phyloP scores from a whole-genome alignment of 352 stramenopile genomes.

The Phytophthora cryptogea region DNA sequence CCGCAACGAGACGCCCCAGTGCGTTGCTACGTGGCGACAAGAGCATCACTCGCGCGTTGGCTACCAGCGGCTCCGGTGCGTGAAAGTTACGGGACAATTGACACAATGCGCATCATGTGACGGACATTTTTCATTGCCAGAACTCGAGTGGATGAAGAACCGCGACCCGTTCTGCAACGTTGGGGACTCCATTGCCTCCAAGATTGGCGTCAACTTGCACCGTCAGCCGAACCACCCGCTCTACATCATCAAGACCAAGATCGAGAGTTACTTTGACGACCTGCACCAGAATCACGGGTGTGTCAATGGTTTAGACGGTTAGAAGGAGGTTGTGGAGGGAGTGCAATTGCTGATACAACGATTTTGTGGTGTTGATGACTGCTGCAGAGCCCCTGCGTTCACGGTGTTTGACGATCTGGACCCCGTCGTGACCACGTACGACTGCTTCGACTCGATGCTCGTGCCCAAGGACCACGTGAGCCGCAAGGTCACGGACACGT shows the following conservation, averaged over 20 bases:
- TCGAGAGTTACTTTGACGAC: conserved; percentile 90
- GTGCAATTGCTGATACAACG: conserved; percentile 2
- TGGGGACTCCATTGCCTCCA: conserved; percentile 78
- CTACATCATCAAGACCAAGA: conserved; percentile 94
- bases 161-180: conserved; percentile 90
- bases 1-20: conserved; percentile 6
- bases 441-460: conserved; percentile 93
- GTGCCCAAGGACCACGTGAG: conserved; percentile 91
- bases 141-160: conserved; percentile 80
- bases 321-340: background rate
- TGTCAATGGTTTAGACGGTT: background rate
- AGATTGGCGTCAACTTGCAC: conserved; percentile 91
- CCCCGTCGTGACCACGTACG: conserved; percentile 85
- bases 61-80: conserved; percentile 16
- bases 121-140: conserved; percentile 22
- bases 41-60: conserved; percentile 9
- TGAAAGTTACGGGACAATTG: conserved; percentile 3
- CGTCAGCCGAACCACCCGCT: conserved; percentile 85
- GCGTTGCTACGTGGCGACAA: conserved; percentile 7
- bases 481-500: conserved; percentile 87
- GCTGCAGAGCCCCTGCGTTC: conserved; percentile 70
- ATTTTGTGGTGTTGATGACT: conserved; percentile 2
- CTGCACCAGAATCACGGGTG: conserved; percentile 66
- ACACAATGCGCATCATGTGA: conserved; percentile 4
- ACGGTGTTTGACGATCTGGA: conserved; percentile 86